phyloP scores from a whole-genome alignment of 306 rosid species.

The Alnus rubra region DNA sequence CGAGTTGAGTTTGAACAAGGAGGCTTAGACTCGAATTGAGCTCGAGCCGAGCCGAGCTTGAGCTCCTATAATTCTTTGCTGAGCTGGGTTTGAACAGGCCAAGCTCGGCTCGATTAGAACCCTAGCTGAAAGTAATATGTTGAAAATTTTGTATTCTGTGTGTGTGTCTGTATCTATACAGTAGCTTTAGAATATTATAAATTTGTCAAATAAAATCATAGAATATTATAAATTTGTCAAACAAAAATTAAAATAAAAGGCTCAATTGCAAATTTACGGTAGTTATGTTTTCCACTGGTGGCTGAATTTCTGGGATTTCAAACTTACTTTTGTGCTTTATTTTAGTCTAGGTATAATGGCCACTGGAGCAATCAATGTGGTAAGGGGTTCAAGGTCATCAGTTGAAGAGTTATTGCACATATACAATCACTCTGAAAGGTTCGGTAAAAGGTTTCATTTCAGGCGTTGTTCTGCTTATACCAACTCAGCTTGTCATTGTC shows the following conservation, averaged over 20 bases:
- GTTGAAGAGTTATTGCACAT: conserved; percentile 75
- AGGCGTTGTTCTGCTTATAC: not conserved
- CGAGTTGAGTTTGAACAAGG: too few relatives aligned
- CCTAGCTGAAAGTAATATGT: not conserved
- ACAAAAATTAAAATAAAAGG: not conserved
- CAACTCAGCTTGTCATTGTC: not conserved
- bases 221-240: not conserved
- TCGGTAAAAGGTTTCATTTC: not conserved
- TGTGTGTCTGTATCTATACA: not conserved
- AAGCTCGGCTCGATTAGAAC: too few relatives aligned
- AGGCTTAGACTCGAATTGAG: too few relatives aligned
- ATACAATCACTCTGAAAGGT: conserved; percentile 93
- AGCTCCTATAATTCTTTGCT: too few relatives aligned
- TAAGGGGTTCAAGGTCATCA: conserved; percentile 94
- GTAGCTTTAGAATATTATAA: not conserved
- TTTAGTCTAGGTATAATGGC: conserved; percentile 87
- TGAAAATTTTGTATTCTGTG: not conserved
- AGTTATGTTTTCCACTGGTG: not conserved
- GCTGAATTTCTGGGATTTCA: not conserved
- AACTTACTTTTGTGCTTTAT: conserved; percentile 30
- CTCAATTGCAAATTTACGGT: not conserved
- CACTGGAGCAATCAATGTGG: conserved; percentile 87
- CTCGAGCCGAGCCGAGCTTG: too few relatives aligned
- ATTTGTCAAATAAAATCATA: not conserved
- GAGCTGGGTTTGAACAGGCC: too few relatives aligned